Evolutionary conservation across 495 filamentous ascomycete genomes (phyloP), one percentile per base, ranked within the genome.

Genomic region (Recurvomyces mirabilis): DNA sequence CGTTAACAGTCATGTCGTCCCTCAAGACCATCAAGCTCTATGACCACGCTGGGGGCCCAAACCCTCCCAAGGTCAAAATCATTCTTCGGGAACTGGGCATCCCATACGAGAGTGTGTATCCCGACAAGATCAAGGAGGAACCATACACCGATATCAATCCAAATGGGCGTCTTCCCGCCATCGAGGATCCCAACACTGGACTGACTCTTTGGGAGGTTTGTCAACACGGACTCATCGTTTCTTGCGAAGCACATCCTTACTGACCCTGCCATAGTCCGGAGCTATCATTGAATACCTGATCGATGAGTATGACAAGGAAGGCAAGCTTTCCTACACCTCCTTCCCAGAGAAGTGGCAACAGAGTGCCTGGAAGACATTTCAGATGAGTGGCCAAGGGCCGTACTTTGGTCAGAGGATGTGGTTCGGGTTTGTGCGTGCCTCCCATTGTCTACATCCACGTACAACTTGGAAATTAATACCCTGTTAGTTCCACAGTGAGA

Each of bases 161-260:
- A 4, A 68, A 68, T 34, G 65, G 65, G 11, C 60, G 64, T 10
- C 50, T 67, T 0, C 26, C 52, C 4, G 58, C 62, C 2, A 65
- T 70, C 33, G 46, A 63, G 28, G 66, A 68, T 43, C 67, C 64
- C 0, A 69, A 70, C 40, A 67, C 57, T 1, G 57, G 49, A 11
- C 43, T 68, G 23, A 61, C 48, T 5, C 30, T 68, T 3, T 72
- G 60, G 53, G 68, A 71, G 49, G 54, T 55, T 15, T 23, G 51
- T 25, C 15, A 17, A 6, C 31, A 21, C 12, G 20, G n/a, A n/a
- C n/a, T n/a, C n/a, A n/a, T n/a, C n/a, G n/a, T n/a, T n/a, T n/a
- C n/a, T n/a, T n/a, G n/a, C n/a, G n/a, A n/a, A n/a, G n/a, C n/a
- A n/a, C n/a, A n/a, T n/a, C 7, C 19, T 37, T 14, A 29, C 24